A percentile compares a stretch with the other conserved stretches of the same genome.
phyloP scores from a whole-genome alignment of 208 protist genomes.

The Acanthamoeba triangularis region DNA sequence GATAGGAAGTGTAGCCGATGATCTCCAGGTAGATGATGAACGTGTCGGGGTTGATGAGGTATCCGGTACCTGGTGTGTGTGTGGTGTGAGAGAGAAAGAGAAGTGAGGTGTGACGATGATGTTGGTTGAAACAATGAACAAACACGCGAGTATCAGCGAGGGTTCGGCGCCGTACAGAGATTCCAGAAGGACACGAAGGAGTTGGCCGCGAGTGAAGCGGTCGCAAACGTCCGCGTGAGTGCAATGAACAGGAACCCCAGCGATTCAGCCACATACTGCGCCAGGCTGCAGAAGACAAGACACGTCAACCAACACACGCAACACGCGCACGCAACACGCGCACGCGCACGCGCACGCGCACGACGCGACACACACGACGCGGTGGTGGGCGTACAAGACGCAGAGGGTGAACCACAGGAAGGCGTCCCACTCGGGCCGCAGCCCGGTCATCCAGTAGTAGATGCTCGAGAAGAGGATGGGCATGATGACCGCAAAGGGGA shows the following conservation, averaged over 20 bases:
- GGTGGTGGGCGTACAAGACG: neutral
- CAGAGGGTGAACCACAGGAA: slow-evolving; percentile 40
- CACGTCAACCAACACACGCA: neutral
- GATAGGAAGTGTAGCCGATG: slow-evolving; percentile 38
- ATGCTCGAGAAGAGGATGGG: slow-evolving; percentile 51
- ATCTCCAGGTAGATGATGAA: slow-evolving; percentile 61
- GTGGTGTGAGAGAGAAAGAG: too few species aligned
- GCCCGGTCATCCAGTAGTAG: slow-evolving; percentile 31
- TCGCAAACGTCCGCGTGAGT: slow-evolving; percentile 30
- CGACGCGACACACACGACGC: neutral
- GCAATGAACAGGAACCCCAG: slow-evolving; percentile 42
- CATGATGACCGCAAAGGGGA: slow-evolving; percentile 12
- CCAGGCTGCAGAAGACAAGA: neutral
- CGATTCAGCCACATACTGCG: slow-evolving; percentile 42
- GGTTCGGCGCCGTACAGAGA: neutral
- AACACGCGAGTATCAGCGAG: too few species aligned
- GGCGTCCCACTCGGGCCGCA: slow-evolving; percentile 39
- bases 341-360: neutral
- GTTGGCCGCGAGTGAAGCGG: slow-evolving; percentile 3
- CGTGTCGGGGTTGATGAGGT: slow-evolving; percentile 22
- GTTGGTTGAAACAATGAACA: too few species aligned
- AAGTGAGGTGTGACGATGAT: too few species aligned
- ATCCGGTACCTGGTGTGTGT: neutral
- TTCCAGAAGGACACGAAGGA: slow-evolving; percentile 64
- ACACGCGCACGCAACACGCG: neutral